These are phyloP conservation scores for Trametes gibbosa DNA, from an alignment of 768 basidiomycete genomes.

Conservation along the genomic window DNA sequence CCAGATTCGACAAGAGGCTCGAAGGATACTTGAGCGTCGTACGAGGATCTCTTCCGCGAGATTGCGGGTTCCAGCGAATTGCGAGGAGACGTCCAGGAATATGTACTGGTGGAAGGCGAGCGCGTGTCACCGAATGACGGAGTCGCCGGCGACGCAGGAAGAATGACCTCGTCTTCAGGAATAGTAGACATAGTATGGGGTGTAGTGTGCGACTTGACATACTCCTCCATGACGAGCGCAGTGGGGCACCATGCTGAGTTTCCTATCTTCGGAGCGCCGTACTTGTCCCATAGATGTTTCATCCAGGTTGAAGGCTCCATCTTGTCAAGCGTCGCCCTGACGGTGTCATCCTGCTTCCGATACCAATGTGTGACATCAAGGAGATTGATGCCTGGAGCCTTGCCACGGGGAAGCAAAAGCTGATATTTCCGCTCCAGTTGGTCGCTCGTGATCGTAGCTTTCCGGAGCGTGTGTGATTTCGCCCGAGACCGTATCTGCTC, in stretches of 20 bases:
- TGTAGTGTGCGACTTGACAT: constrained; percentile 41
- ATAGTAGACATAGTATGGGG: constrained; percentile 42
- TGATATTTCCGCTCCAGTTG: constrained; percentile 67
- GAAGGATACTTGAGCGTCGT: constrained; percentile 54
- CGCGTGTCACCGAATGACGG: constrained; percentile 19
- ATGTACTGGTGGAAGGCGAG: constrained; percentile 25
- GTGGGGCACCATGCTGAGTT: constrained; percentile 52
- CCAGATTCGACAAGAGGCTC: constrained; percentile 51
- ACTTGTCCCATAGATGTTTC: constrained; percentile 57
- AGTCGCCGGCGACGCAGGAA: constrained; percentile 14
- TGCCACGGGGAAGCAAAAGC: constrained; percentile 38
- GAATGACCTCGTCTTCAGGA: constrained; percentile 37
- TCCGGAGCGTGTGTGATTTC: constrained; percentile 55
- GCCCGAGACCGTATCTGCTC: constrained; percentile 47
- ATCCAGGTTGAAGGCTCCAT: constrained; percentile 75
- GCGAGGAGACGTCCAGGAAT: constrained; percentile 36
- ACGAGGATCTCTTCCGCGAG: constrained; percentile 35
- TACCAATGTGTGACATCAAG: constrained; percentile 61
- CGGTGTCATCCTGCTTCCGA: constrained; percentile 43
- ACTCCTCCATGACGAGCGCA: constrained; percentile 69
- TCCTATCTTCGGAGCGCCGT: constrained; percentile 33
- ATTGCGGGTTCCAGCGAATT: constrained; percentile 40
- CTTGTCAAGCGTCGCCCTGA: constrained; percentile 53
- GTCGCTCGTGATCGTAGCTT: constrained; percentile 60
- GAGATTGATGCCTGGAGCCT: constrained; percentile 44